These are phyloP conservation scores for Strobilomyces echinocephalus DNA, from an alignment of 768 basidiomycete genomes.

Conservation along the genomic window DNA sequence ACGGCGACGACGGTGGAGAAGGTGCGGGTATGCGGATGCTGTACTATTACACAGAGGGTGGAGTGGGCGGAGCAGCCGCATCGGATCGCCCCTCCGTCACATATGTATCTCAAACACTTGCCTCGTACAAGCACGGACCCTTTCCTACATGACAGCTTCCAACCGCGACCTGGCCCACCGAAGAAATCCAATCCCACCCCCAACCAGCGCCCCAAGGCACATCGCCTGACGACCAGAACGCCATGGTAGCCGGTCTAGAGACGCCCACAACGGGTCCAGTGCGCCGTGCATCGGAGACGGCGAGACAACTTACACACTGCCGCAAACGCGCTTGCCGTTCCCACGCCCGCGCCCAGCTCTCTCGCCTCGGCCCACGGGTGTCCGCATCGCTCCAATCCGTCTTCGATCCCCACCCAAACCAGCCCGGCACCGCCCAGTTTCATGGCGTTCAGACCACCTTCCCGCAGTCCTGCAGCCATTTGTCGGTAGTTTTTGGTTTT, in stretches of 20 bases:
- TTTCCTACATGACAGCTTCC: conserved; percentile 15
- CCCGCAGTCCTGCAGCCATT: conserved; percentile 65
- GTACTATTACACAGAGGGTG: conserved; percentile 10
- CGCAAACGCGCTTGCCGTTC: conserved; percentile 56
- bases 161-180: conserved; percentile 35
- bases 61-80: conserved; percentile 2
- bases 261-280: conserved; percentile 1
- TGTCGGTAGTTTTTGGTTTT: conserved; percentile 93
- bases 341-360: conserved; percentile 60
- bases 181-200: conserved; percentile 47
- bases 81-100: conserved; percentile 12
- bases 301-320: conserved; percentile 42
- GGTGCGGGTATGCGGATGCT: conserved; percentile 1
- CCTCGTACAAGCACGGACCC: conserved; percentile 6
- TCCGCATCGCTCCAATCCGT: conserved; percentile 36
- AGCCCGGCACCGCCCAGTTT: conserved; percentile 45
- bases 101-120: background rate
- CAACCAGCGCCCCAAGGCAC: conserved; percentile 54
- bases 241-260: conserved; percentile 57
- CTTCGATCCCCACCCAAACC: conserved; percentile 48
- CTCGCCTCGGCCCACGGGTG: conserved; percentile 38
- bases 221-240: conserved; percentile 43
- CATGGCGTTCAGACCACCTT: conserved; percentile 53
- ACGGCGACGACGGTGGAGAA: conserved; percentile 12
- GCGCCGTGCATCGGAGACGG: background rate